phyloP scores from a whole-genome alignment of 2,329 filamentous ascomycete species.

The Periconia sp. region DNA sequence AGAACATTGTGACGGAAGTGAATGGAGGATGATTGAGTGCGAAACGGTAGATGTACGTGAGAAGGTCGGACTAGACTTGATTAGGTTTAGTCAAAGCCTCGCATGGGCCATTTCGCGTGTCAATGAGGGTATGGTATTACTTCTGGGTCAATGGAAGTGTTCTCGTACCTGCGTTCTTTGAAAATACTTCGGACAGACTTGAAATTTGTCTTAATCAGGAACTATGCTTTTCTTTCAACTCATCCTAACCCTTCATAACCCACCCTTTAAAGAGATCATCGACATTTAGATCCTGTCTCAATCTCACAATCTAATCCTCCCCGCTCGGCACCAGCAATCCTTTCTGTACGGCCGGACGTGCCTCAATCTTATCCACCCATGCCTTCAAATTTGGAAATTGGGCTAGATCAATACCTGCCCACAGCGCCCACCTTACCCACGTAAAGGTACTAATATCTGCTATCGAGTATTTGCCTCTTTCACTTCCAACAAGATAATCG shows the following conservation, averaged over 20 bases:
- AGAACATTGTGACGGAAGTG: too few relatives aligned
- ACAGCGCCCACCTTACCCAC: constrained; percentile 69
- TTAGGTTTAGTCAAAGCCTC: too few relatives aligned
- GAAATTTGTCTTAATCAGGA: too few relatives aligned
- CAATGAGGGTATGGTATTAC: too few relatives aligned
- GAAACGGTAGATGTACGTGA: too few relatives aligned
- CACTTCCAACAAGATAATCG: constrained; percentile 65
- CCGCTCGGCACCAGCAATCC: constrained; percentile 51
- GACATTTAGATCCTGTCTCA: constrained; percentile 27
- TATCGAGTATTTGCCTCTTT: constrained; percentile 59
- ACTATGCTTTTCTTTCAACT: constrained; percentile 24
- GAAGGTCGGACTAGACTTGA: too few relatives aligned
- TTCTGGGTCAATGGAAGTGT: too few relatives aligned
- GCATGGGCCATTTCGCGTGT: too few relatives aligned
- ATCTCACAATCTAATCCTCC: constrained; percentile 30
- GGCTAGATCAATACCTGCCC: constrained; percentile 68
- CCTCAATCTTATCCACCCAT: constrained; percentile 54
- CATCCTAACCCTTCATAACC: constrained; percentile 28
- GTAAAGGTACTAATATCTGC: constrained; percentile 79
- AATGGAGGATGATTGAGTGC: too few relatives aligned
- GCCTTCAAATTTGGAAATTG: constrained; percentile 65
- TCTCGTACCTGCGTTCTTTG: too few relatives aligned
- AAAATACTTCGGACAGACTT: too few relatives aligned
- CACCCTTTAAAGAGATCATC: constrained; percentile 32
- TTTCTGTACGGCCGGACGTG: constrained; percentile 57